Conservation (phyloP, 768 basidiomycete species). For the Suillus luteus region DNA sequence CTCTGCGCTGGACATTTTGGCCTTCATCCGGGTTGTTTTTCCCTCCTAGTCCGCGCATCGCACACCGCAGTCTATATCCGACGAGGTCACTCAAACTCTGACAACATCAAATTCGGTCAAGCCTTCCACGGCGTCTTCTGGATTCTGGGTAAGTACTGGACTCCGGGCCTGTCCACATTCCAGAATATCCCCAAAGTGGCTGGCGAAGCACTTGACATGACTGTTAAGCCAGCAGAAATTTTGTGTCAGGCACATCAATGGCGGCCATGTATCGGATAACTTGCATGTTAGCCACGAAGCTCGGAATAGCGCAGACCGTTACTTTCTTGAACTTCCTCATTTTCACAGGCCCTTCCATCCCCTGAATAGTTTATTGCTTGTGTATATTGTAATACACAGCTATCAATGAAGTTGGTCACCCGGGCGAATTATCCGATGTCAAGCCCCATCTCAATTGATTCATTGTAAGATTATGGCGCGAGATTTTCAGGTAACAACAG, state of each 20-base stretch:
- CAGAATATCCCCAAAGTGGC: not conserved
- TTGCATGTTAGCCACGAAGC: not conserved
- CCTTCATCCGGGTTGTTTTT: not conserved
- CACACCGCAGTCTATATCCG: slow-evolving; percentile 72
- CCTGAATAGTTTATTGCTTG: not conserved
- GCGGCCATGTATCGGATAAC: not conserved
- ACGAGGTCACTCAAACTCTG: slow-evolving; percentile 80
- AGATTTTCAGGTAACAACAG: not conserved
- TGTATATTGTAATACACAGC: not conserved
- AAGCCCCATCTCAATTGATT: not conserved
- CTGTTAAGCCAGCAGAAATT: no score
- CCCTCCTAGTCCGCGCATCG: slow-evolving; percentile 49
- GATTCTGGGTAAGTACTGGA: slow-evolving; percentile 61
- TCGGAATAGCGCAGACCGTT: not conserved
- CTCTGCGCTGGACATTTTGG: not conserved
- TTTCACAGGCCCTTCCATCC: not conserved
- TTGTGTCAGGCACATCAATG: not conserved
- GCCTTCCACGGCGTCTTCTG: slow-evolving; percentile 96
- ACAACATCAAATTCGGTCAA: slow-evolving; percentile 91
- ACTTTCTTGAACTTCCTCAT: not conserved
- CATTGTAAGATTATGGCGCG: not conserved
- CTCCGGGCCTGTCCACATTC: slow-evolving; percentile 35
- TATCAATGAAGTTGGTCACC: not conserved
- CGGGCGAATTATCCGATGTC: not conserved
- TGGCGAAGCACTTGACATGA: not conserved